Evolutionary conservation across 805 yeast species (phyloP).

Genomic region (Kodamaea laetipori): DNA sequence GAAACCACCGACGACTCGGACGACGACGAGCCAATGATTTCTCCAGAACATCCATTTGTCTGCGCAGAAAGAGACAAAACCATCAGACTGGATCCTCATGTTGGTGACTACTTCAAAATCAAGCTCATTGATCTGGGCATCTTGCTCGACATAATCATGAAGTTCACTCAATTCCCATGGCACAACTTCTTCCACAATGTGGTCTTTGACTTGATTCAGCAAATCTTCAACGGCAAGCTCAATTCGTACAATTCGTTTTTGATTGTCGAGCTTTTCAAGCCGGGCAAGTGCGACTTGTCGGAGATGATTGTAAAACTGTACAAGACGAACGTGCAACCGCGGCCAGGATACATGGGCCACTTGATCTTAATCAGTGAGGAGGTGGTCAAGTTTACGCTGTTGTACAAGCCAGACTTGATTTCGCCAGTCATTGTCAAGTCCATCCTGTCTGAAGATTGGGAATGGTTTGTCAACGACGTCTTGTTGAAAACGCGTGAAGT

Average conservation of each 20-base stretch:
- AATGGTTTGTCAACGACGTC: constrained; percentile 50
- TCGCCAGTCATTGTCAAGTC: constrained; percentile 37
- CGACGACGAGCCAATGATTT: constrained; percentile 47
- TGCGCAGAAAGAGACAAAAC: constrained; percentile 32
- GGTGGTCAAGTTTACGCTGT: constrained; percentile 80
- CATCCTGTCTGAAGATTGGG: constrained; percentile 47
- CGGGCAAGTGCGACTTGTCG: constrained; percentile 45
- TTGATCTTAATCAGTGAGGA: constrained; percentile 91
- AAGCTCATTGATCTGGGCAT: constrained; percentile 75
- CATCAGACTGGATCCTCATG: constrained; percentile 59
- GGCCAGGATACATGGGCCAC: constrained; percentile 98
- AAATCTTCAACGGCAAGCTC: constrained; percentile 86
- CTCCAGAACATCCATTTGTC: constrained; percentile 47
- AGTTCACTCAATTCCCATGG: constrained; percentile 91
- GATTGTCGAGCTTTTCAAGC: constrained; percentile 31
- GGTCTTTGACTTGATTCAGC: constrained; percentile 95
- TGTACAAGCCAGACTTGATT: constrained; percentile 60
- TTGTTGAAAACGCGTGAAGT: constrained; percentile 55
- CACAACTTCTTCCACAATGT: constrained; percentile 96
- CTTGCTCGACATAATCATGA: constrained; percentile 63
- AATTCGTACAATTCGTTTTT: constrained; percentile 75
- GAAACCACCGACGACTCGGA: constrained; percentile 41
- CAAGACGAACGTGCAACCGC: constrained; percentile 50
- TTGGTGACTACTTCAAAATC: constrained; percentile 87
- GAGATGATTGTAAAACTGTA: constrained; percentile 39